Conservation (phyloP, 441 rosid genomes). For the Hura crepitans region DNA sequence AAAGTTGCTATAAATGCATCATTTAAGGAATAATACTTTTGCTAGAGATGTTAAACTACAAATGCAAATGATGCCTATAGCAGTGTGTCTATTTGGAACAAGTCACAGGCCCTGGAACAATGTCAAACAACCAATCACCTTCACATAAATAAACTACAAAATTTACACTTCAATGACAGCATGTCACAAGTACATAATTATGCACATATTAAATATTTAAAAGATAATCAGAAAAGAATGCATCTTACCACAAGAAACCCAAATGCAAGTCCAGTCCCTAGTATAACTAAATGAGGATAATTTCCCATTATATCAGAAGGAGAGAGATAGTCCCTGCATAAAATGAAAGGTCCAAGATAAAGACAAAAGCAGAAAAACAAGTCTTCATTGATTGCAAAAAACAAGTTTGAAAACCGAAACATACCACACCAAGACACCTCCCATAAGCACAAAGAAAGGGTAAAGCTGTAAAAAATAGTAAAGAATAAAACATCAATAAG, state of each 20-base stretch:
- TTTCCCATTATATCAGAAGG: slow-evolving; percentile 63
- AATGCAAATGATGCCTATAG: background rate
- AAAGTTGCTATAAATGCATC: background rate
- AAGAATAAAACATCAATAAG: slow-evolving; percentile 19
- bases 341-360: slow-evolving; percentile 24
- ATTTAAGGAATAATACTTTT: background rate
- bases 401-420: slow-evolving; percentile 9
- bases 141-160: background rate
- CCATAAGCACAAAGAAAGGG: slow-evolving; percentile 65
- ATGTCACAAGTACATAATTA: background rate
- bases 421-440: slow-evolving; percentile 80
- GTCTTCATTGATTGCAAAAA: slow-evolving; percentile 10
- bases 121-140: slow-evolving; percentile 1
- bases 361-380: slow-evolving; percentile 15
- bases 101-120: background rate
- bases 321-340: slow-evolving; percentile 86
- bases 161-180: background rate
- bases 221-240: background rate
- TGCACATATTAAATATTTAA: background rate
- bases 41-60: background rate
- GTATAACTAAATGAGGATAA: slow-evolving; percentile 82
- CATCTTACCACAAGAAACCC: slow-evolving; percentile 95
- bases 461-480: slow-evolving; percentile 51
- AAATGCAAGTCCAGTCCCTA: slow-evolving; percentile 97
- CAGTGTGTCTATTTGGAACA: background rate